A percentile compares a stretch with the other conserved stretches of the same genome.
phyloP scores from a whole-genome alignment of 139 green algal species.

The Nannochloris sp. region DNA sequence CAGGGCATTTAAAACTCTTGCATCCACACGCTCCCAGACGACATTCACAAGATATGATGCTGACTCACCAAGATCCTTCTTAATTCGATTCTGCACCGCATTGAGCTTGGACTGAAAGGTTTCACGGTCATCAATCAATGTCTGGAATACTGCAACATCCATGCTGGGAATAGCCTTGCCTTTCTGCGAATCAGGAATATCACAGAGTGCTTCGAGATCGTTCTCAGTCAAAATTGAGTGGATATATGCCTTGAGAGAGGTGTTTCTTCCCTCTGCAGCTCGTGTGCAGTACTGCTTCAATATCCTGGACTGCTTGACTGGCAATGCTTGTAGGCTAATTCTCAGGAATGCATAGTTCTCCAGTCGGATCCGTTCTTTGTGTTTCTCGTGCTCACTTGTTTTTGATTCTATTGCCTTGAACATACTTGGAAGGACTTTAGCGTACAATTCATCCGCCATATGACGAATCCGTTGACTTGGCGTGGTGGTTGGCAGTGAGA shows the following conservation, averaged over 20 bases:
- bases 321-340: constrained; percentile 13
- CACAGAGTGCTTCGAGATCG: no score
- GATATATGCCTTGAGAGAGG: constrained; percentile 27
- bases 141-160: no score
- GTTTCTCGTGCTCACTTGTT: constrained; percentile 32
- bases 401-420: constrained; percentile 26
- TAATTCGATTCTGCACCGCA: no score
- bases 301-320: neutral
- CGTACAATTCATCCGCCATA: constrained; percentile 14
- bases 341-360: constrained; percentile 38
- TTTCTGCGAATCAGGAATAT: no score
- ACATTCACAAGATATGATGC: no score
- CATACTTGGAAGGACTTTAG: constrained; percentile 19
- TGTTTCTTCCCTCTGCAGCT: constrained; percentile 4
- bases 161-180: no score
- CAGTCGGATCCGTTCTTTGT: constrained; percentile 34
- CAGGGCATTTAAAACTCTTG: constrained; percentile 4
- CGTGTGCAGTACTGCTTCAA: neutral
- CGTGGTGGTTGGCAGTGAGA: no score
- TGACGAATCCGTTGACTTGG: neutral
- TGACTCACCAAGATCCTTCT: no score
- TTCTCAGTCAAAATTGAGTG: no score
- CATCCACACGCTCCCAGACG: neutral
- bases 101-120: no score
- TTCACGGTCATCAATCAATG: no score